Evolutionary conservation across 306 rosid species (phyloP).

Genomic region (Vigna nakashimae): DNA sequence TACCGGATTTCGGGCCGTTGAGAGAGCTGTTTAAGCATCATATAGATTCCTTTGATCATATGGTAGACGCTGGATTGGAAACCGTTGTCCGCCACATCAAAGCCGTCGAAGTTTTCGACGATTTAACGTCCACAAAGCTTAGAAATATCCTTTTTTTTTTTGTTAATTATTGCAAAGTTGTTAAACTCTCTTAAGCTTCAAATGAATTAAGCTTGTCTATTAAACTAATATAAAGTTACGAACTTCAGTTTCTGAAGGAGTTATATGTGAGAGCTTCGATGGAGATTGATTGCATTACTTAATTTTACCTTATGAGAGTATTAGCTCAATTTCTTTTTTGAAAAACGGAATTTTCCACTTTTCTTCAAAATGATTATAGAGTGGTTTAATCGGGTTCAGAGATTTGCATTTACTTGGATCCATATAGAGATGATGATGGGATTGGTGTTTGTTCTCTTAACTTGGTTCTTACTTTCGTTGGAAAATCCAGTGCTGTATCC

Average conservation of each 20-base stretch:
- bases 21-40: slow-evolving; percentile 75
- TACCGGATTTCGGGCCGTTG: slow-evolving; percentile 51
- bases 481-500: slow-evolving; percentile 55
- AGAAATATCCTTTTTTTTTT: slow-evolving; percentile 92
- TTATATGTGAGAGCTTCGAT: not conserved
- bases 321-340: too few species aligned
- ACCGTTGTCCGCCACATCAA: slow-evolving; percentile 56
- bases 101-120: slow-evolving; percentile 55
- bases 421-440: not conserved
- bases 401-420: not conserved
- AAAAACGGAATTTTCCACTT: too few species aligned
- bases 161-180: too few species aligned
- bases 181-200: not conserved
- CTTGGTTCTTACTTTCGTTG: slow-evolving; percentile 66
- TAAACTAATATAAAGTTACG: not conserved
- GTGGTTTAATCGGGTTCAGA: not conserved
- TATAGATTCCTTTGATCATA: slow-evolving; percentile 79
- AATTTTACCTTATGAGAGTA: not conserved
- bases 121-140: slow-evolving; percentile 55
- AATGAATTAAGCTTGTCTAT: not conserved
- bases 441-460: slow-evolving; percentile 62
- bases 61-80: slow-evolving; percentile 64
- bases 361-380: not conserved
- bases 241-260: not conserved
- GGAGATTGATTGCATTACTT: not conserved